Percentiles rank a stretch among this genome's conserved stretches.
Conservation (phyloP, 495 filamentous ascomycete genomes). For the Neurospora cerealis region DNA sequence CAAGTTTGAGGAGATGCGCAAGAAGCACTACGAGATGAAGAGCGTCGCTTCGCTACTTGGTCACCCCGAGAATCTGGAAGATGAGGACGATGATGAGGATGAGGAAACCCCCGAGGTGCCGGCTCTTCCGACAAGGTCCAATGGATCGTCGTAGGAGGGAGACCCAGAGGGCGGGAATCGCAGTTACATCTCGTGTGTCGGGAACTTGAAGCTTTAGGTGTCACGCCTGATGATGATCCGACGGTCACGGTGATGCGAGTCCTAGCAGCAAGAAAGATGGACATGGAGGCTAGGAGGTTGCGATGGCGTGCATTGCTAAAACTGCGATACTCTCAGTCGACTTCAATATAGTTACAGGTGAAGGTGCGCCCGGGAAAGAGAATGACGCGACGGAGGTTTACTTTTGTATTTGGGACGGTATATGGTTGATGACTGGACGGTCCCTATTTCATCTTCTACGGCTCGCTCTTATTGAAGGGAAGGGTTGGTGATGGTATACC, state of each 20-base stretch:
- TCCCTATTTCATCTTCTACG: neutral
- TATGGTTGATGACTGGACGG: neutral
- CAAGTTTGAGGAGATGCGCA: constrained; percentile 81
- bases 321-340: neutral
- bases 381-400: neutral
- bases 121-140: constrained; percentile 20
- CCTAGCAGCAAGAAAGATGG: neutral
- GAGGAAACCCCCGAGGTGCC: constrained; percentile 14
- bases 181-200: neutral
- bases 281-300: neutral
- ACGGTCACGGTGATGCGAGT: neutral
- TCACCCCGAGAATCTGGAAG: constrained; percentile 44
- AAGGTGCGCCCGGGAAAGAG: neutral
- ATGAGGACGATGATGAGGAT: constrained; percentile 18
- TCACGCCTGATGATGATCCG: neutral
- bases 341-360: neutral
- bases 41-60: constrained; percentile 84
- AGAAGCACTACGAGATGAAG: constrained; percentile 98
- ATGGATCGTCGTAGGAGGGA: constrained; percentile 12
- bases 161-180: neutral
- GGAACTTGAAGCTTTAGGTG: neutral
- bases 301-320: neutral
- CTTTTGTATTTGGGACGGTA: neutral
- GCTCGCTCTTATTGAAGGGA: neutral
- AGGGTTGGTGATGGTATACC: neutral